Conservation (phyloP, 2,329 filamentous ascomycete genomes). For the Taxawa tesnikishii region DNA sequence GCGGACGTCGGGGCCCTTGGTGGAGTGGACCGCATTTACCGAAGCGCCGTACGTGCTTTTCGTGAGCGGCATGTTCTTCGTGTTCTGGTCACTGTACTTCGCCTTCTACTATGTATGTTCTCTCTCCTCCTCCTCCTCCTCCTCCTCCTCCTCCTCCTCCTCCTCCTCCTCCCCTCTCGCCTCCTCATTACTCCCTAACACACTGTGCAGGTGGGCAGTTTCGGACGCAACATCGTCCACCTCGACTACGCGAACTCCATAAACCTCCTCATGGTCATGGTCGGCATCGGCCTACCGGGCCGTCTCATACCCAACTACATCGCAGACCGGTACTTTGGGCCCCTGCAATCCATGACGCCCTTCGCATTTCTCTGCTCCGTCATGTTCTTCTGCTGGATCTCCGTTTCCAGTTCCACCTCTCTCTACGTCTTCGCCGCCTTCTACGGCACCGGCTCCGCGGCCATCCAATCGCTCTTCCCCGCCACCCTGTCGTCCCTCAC, state of each 20-base stretch:
- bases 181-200: too few species aligned
- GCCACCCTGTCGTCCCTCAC: constrained; percentile 30
- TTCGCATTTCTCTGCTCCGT: constrained; percentile 33
- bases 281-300: constrained; percentile 43
- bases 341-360: constrained; percentile 45
- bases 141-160: constrained; percentile 11
- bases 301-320: constrained; percentile 41
- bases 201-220: constrained; percentile 26
- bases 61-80: constrained; percentile 11
- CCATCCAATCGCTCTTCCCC: constrained; percentile 33
- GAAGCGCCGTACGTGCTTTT: constrained; percentile 23
- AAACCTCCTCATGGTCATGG: constrained; percentile 44
- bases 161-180: too few species aligned
- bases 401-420: constrained; percentile 26
- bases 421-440: constrained; percentile 32
- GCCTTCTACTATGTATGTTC: constrained; percentile 36
- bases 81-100: constrained; percentile 23
- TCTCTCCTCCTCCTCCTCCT: not conserved
- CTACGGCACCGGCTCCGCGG: constrained; percentile 32
- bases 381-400: constrained; percentile 45
- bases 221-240: constrained; percentile 21
- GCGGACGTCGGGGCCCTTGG: constrained; percentile 21
- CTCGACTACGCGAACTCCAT: constrained; percentile 39
- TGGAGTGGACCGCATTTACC: constrained; percentile 23
- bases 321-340: constrained; percentile 40